Percentiles rank a stretch among this genome's conserved stretches.
Conservation (phyloP, 2,329 filamentous ascomycete species). For the Beauveria medogensis region DNA sequence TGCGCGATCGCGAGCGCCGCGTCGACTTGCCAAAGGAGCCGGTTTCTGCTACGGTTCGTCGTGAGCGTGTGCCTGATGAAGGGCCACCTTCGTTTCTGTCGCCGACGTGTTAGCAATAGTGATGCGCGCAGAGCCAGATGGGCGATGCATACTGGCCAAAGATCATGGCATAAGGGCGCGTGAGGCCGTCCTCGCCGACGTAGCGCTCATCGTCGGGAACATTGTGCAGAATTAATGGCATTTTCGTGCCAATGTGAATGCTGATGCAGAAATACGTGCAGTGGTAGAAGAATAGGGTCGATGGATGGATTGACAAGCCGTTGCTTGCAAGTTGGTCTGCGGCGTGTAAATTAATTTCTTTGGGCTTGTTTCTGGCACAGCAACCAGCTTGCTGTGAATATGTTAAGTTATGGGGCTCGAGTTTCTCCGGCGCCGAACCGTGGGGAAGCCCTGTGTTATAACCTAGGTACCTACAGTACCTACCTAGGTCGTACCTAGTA, state of each 20-base stretch:
- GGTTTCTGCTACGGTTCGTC: slow-evolving; percentile 49
- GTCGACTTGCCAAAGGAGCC: slow-evolving; percentile 62
- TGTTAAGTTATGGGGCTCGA: not conserved
- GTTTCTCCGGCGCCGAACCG: slow-evolving; percentile 7
- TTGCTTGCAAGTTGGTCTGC: not conserved
- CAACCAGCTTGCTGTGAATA: not conserved
- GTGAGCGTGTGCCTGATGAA: slow-evolving; percentile 37
- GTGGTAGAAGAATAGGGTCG: not conserved
- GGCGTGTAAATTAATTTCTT: slow-evolving; percentile 11
- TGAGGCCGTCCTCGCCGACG: slow-evolving; percentile 55
- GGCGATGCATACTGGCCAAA: slow-evolving; percentile 47
- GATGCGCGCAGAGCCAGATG: slow-evolving; percentile 4
- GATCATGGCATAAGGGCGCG: slow-evolving; percentile 58
- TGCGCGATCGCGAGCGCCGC: slow-evolving; percentile 53
- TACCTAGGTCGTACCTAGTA: too few relatives aligned
- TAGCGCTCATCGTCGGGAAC: slow-evolving; percentile 62
- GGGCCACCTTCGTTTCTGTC: slow-evolving; percentile 43
- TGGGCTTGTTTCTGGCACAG: slow-evolving; percentile 10
- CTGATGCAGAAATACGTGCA: not conserved
- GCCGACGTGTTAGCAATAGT: not conserved
- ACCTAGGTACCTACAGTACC: too few relatives aligned
- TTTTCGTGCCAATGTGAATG: slow-evolving; percentile 37
- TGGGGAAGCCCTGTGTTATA: too few relatives aligned
- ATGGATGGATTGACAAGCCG: not conserved
- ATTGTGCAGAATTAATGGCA: slow-evolving; percentile 59